Base-by-base conservation (phyloP, 768 basidiomycete genomes). In the Amanita exitialis region DNA sequence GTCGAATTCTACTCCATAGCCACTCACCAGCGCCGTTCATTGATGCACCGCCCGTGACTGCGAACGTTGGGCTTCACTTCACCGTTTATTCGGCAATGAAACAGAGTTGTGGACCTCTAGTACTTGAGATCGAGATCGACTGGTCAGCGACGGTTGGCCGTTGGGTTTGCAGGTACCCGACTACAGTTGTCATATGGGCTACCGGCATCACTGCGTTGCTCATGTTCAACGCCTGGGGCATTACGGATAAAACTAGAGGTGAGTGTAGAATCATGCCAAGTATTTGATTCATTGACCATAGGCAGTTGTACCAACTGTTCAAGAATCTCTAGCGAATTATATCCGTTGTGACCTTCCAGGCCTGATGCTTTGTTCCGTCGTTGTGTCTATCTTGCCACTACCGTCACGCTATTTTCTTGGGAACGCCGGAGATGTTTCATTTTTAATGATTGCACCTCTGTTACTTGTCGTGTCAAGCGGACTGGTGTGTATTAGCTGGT, bases 121-220 rank as follows among this genome's bases (percentile, higher is more conserved):
- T 61, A 4, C 56, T 93, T 3, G 57, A 62, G 2, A 60, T 95
- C n/a, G 65, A 66, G 12, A 60, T 95, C 6, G 88, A 93, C 61
- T 81, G 82, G 80, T 69, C 72, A 63, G 71, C 77, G 8, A 89
- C 84, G 1, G 52, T 90, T 5, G 89, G 88, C 2, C 74, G 86
- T 34, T 75, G 80, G 63, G 80, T 82, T 1, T 69, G 81, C 15
- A 74, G 95, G 20, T 97, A 90, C 66, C 76, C 84, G 43, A 83
- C 79, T 28, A 81, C 82, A 2, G 58, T 88, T 0, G 69, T 83
- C 3, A 76, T 77, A 23, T 96, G 93, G 86, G 73, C 81, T 2
- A 68, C 85, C 2, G 90, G 86, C 3, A 65, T 90, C n/a, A 77
- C 81, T 1, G 70, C 76, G 3, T 56, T 87, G 13, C 58, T 83